Conservation (phyloP, 1,139 yeast genomes). For the Magnusiomyces ingens region DNA sequence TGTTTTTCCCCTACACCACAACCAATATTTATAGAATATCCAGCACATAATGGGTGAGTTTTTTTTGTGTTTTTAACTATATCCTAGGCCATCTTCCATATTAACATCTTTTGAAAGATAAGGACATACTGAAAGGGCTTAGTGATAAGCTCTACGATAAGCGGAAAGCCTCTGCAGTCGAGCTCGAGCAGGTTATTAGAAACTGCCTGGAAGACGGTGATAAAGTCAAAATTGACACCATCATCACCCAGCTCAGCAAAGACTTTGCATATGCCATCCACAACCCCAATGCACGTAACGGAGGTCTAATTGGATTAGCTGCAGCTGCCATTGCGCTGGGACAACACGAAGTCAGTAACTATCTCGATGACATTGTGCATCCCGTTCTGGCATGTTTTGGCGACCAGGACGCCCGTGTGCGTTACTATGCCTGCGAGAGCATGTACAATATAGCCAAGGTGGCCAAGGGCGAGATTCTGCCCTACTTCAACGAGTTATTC, state of each 20-base stretch:
- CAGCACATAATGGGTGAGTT: too few relatives aligned
- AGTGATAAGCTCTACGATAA: conserved; percentile 89
- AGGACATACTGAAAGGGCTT: conserved; percentile 71
- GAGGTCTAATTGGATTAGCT: conserved; percentile 70
- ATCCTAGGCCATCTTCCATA: too few relatives aligned
- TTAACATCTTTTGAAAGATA: conserved; percentile 39
- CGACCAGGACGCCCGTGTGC: conserved; percentile 91
- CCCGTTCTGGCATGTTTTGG: conserved; percentile 95
- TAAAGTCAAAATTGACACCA: conserved; percentile 56
- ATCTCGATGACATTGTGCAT: conserved; percentile 78
- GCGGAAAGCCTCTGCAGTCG: conserved; percentile 89
- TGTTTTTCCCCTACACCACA: too few relatives aligned
- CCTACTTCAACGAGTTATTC: conserved; percentile 89
- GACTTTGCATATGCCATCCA: conserved; percentile 74
- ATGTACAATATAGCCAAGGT: conserved; percentile 94
- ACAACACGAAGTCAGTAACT: conserved; percentile 58
- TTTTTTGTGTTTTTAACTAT: too few relatives aligned
- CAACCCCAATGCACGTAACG: conserved; percentile 68
- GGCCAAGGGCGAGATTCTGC: conserved; percentile 87
- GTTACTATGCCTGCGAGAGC: conserved; percentile 96
- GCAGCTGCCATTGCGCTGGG: conserved; percentile 77
- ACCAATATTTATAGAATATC: too few relatives aligned
- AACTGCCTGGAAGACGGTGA: conserved; percentile 64
- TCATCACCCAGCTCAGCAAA: conserved; percentile 59
- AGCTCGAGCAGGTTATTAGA: conserved; percentile 74